These are phyloP conservation scores for Litsea cubeba DNA, from an alignment of 164 flowering plant genomes.

Conservation along the genomic window DNA sequence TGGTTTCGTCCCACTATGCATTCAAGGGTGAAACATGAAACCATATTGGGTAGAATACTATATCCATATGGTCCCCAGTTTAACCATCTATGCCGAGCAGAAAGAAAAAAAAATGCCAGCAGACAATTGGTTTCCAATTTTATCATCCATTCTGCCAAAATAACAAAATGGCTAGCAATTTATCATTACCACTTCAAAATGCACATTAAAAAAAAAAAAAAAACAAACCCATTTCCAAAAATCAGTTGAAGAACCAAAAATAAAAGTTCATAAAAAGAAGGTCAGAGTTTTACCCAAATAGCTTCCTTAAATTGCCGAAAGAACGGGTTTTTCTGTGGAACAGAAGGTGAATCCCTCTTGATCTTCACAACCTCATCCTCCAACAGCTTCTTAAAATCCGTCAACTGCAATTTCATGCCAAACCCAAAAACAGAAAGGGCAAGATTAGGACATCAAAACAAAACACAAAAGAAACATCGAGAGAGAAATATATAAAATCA, in stretches of 20 bases:
- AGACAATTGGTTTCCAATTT: too few relatives aligned
- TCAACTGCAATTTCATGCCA: slow-evolving; percentile 33
- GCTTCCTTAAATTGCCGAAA: slow-evolving; percentile 83
- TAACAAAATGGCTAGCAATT: too few relatives aligned
- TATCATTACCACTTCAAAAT: background rate
- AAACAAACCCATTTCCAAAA: background rate
- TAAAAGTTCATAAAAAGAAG: background rate
- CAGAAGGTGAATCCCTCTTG: slow-evolving; percentile 35
- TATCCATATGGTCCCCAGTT: too few relatives aligned
- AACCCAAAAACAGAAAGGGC: too few relatives aligned
- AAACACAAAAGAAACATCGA: background rate
- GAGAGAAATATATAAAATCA: slow-evolving; percentile 8
- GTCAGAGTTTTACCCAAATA: slow-evolving; percentile 62
- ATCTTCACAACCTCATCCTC: slow-evolving; percentile 44
- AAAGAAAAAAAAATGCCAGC: too few relatives aligned
- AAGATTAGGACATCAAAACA: too few relatives aligned
- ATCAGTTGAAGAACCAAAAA: background rate
- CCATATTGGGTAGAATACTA: too few relatives aligned
- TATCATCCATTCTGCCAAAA: too few relatives aligned
- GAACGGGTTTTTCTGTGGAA: slow-evolving; percentile 36
- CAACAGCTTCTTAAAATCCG: slow-evolving; percentile 70
- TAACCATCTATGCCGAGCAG: too few relatives aligned
- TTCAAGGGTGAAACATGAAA: too few relatives aligned
- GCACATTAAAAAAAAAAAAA: too few relatives aligned
- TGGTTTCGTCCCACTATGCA: too few relatives aligned